A percentile compares a stretch with the other conserved stretches of the same genome.
These are phyloP conservation scores for Baudoinia panamericana DNA, from an alignment of 495 filamentous ascomycete species.

Conservation along the genomic window DNA sequence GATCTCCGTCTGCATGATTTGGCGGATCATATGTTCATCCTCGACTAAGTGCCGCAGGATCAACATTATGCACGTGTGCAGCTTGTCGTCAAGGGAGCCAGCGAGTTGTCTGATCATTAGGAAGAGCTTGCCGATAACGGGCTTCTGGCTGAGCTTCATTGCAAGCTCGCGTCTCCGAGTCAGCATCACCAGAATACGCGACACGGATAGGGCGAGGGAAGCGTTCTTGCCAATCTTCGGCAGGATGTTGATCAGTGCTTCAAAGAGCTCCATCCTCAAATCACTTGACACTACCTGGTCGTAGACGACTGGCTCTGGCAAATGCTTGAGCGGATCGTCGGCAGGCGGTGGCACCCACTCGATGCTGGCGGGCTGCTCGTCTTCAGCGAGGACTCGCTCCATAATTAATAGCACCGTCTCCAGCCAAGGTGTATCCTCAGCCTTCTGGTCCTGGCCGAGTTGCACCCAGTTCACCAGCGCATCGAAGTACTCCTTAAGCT, in stretches of 20 bases:
- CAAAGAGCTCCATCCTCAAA: constrained; percentile 55
- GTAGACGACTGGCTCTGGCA: constrained; percentile 42
- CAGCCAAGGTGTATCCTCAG: constrained; percentile 81
- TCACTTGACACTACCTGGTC: constrained; percentile 54
- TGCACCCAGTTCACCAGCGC: constrained; percentile 71
- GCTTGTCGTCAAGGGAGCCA: constrained; percentile 55
- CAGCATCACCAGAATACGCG: constrained; percentile 78
- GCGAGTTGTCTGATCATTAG: constrained; percentile 87
- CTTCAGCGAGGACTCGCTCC: constrained; percentile 79
- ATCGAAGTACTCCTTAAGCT: constrained; percentile 64
- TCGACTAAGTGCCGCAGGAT: constrained; percentile 88
- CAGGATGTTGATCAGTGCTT: constrained; percentile 64
- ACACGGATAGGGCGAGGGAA: constrained; percentile 66
- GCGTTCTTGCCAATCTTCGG: constrained; percentile 80
- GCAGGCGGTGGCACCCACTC: constrained; percentile 48
- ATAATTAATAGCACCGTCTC: constrained; percentile 79
- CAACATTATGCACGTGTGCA: constrained; percentile 72
- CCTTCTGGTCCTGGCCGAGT: constrained; percentile 48
- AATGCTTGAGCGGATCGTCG: constrained; percentile 35
- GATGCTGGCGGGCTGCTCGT: constrained; percentile 63
- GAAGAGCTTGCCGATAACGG: constrained; percentile 78
- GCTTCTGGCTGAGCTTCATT: constrained; percentile 64
- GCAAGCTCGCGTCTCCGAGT: constrained; percentile 68
- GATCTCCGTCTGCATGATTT: constrained; percentile 90
- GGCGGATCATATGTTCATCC: constrained; percentile 77